phyloP scores from a whole-genome alignment of 345 rosid species.

The Linum trigynum region DNA sequence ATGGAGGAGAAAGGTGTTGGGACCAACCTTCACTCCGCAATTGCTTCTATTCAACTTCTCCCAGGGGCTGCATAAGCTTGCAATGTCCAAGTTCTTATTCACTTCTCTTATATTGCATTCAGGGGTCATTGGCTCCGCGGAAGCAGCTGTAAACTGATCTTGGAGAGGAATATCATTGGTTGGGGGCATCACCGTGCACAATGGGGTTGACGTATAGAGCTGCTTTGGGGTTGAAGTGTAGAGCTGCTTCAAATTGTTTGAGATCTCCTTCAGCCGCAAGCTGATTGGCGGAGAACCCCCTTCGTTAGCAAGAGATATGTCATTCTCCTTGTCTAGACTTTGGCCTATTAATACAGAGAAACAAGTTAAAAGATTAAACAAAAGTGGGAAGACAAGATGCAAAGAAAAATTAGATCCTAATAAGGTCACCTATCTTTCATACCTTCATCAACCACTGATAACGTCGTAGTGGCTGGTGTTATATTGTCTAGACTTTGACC shows the following conservation, averaged over 20 bases:
- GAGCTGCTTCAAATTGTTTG: conserved; percentile 44
- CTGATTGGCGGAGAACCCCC: conserved; percentile 48
- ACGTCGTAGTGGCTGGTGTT: conserved; percentile 13
- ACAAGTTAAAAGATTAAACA: not conserved
- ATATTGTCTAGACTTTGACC: conserved; percentile 27
- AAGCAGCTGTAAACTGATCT: no score
- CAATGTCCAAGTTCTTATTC: conserved; percentile 19
- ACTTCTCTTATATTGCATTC: not conserved
- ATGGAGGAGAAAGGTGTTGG: no score
- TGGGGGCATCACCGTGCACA: conserved; percentile 14
- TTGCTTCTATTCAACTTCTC: conserved; percentile 33
- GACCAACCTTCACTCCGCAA: conserved; percentile 42
- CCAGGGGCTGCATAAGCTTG: conserved; percentile 35
- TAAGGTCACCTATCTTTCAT: conserved; percentile 4
- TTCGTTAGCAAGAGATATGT: conserved; percentile 15
- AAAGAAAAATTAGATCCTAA: not conserved
- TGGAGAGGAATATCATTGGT: conserved; percentile 13
- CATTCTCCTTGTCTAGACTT: conserved; percentile 42
- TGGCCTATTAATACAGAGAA: conserved; percentile 18
- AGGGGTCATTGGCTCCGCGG: no score
- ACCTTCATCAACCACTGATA: conserved; percentile 28
- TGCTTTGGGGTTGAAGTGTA: conserved; percentile 36
- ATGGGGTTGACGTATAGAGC: conserved; percentile 32
- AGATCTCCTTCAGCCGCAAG: conserved; percentile 39
- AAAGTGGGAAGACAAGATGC: not conserved